These are phyloP conservation scores for Fragaria nilgerrensis DNA, from an alignment of 306 rosid species.

Conservation along the genomic window DNA sequence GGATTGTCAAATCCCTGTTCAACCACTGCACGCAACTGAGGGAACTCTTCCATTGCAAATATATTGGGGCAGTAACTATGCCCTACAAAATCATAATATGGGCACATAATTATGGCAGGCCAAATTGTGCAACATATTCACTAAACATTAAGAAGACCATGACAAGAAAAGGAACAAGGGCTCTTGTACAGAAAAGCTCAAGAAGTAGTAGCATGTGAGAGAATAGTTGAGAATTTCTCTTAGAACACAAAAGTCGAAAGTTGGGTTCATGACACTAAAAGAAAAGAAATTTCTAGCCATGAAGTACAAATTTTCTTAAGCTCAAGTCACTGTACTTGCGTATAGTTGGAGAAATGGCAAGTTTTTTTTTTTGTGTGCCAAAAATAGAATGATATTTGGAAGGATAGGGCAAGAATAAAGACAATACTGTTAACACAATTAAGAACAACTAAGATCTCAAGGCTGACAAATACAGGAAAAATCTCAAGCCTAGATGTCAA, in stretches of 20 bases:
- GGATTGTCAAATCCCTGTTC: conserved; percentile 76
- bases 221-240: not conserved
- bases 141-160: not conserved
- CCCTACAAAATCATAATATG: conserved; percentile 53
- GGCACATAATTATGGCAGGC: not conserved
- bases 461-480: not conserved
- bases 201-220: not conserved
- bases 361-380: not conserved
- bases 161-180: not conserved
- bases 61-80: conserved; percentile 83
- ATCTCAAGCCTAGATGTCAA: not conserved
- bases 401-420: not conserved
- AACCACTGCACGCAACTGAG: conserved; percentile 68
- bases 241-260: not conserved
- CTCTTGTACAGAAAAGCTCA: not conserved
- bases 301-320: not conserved
- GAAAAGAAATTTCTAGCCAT: not conserved
- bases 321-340: not conserved
- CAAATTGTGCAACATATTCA: not conserved
- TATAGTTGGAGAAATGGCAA: not conserved
- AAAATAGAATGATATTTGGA: not conserved
- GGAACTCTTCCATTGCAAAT: conserved; percentile 96
- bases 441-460: not conserved
- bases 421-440: not conserved
- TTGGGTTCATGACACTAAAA: not conserved